Conservation (phyloP, 108 stramenopile species). For the Cyclotella distinguenda region DNA sequence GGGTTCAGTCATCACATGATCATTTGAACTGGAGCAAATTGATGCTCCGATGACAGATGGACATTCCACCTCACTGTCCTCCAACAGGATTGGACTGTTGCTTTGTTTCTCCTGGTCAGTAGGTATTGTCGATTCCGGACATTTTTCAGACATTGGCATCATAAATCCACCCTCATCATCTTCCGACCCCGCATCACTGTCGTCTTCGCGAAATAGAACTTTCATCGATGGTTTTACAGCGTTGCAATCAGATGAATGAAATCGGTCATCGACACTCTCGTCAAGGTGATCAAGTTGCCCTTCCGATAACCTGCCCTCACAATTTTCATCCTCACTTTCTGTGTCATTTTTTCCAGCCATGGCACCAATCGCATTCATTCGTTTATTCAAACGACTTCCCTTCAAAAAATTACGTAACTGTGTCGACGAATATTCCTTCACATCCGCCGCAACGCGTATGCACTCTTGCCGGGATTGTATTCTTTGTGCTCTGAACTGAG, state of each 20-base stretch:
- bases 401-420: constrained; percentile 92
- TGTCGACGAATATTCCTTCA: constrained; percentile 78
- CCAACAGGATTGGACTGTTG: background rate
- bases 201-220: constrained; percentile 45
- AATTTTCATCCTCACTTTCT: constrained; percentile 1
- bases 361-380: constrained; percentile 40
- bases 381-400: constrained; percentile 62
- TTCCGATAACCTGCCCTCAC: constrained; percentile 24
- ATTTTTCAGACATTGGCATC: background rate
- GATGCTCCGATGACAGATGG: too few relatives aligned
- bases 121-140: background rate
- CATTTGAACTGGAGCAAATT: too few relatives aligned
- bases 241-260: background rate
- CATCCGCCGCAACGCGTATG: constrained; percentile 91
- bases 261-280: background rate
- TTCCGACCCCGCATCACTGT: constrained; percentile 1
- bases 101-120: background rate
- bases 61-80: background rate
- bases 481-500: constrained; percentile 65
- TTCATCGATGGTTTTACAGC: constrained; percentile 19
- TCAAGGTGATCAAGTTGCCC: too few relatives aligned
- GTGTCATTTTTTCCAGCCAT: constrained; percentile 10
- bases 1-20: too few relatives aligned
- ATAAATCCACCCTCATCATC: constrained; percentile 47
- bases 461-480: constrained; percentile 85